These are phyloP conservation scores for Neckera pumila DNA, from an alignment of 225 moss, liverwort and hornwort genomes.

Conservation along the genomic window DNA sequence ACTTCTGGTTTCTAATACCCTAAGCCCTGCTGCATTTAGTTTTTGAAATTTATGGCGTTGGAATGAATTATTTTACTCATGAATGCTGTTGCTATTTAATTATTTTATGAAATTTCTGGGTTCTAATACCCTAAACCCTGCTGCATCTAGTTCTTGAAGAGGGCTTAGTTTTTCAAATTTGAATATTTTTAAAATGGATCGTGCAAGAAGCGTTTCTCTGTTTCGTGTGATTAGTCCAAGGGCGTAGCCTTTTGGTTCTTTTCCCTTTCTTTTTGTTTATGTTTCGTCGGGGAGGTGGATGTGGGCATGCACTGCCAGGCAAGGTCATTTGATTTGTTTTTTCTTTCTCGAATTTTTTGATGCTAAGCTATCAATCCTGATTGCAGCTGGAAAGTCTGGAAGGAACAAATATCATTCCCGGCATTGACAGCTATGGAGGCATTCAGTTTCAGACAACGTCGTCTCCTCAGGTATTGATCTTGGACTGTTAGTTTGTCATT, in stretches of 20 bases:
- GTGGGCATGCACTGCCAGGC: not conserved
- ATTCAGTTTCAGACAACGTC: conserved; percentile 55
- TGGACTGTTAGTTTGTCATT: not conserved
- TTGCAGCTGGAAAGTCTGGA: conserved; percentile 53
- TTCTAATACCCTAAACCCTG: not conserved
- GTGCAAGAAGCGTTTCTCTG: not conserved
- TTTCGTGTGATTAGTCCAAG: not conserved
- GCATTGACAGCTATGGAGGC: conserved; percentile 52
- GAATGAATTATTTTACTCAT: not conserved
- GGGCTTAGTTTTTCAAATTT: not conserved
- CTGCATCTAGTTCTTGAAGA: not conserved
- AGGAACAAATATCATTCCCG: conserved; percentile 31
- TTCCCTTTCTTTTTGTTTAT: no score
- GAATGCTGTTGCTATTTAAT: not conserved
- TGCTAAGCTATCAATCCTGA: not conserved
- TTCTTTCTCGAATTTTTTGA: not conserved
- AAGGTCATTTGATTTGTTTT: not conserved
- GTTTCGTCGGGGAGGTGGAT: not conserved
- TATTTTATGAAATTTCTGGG: not conserved
- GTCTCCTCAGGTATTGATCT: conserved; percentile 33
- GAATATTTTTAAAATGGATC: not conserved
- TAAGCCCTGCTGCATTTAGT: conserved; percentile 5
- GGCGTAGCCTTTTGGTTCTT: not conserved
- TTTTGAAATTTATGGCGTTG: not conserved
- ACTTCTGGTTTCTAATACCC: not conserved